Conservation (phyloP, 176 grass and related monocot species). For the Alloteropsis semialata region DNA sequence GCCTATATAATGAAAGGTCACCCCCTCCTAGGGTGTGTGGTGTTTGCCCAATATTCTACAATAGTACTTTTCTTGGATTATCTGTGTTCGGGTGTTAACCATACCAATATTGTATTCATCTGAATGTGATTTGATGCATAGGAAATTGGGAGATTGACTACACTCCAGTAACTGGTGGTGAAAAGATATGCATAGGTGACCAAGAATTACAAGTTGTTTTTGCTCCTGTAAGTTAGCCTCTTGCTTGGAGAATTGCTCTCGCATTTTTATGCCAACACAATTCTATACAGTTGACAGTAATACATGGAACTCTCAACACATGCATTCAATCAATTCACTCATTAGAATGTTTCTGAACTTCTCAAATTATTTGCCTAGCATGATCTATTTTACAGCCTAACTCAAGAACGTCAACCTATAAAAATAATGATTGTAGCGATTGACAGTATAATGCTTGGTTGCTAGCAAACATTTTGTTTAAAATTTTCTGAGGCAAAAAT, state of each 20-base stretch:
- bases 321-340: neutral
- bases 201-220: slow-evolving; percentile 73
- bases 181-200: slow-evolving; percentile 70
- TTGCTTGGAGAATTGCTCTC: neutral
- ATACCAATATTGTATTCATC: slow-evolving; percentile 20
- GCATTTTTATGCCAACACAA: neutral
- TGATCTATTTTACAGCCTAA: neutral
- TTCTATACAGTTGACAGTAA: no score
- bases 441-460: neutral
- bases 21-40: no score
- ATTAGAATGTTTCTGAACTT: neutral
- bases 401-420: neutral
- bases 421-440: neutral
- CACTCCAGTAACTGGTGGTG: slow-evolving; percentile 61
- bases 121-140: slow-evolving; percentile 30
- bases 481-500: slow-evolving; percentile 14
- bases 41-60: no score
- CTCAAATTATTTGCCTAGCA: neutral
- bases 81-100: no score
- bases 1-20: no score
- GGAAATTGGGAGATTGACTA: slow-evolving; percentile 64
- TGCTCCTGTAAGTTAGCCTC: slow-evolving; percentile 66
- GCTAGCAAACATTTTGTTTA: neutral
- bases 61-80: no score
- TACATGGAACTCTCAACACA: neutral